Evolutionary conservation across 176 grass and related monocot genomes (phyloP).

Genomic region (Eragrostis nindensis): DNA sequence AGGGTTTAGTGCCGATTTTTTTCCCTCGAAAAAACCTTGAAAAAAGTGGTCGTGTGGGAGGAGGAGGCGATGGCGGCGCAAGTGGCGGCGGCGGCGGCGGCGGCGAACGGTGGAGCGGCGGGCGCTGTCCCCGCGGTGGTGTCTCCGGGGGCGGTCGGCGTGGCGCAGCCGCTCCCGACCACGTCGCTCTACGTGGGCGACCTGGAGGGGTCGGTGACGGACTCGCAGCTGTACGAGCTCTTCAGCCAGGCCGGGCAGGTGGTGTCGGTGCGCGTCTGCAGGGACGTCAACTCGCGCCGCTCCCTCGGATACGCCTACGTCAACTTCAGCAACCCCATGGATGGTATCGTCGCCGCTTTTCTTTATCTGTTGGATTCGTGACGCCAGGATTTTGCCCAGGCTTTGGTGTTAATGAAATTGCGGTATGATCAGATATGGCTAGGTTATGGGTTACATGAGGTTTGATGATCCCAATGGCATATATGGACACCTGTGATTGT

Average conservation of each 20-base stretch:
- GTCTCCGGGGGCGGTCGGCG: constrained; percentile 17
- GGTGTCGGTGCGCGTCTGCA: constrained; percentile 90
- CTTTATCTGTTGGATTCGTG: neutral
- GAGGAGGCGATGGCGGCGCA: constrained; percentile 52
- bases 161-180: constrained; percentile 49
- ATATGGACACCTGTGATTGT: neutral
- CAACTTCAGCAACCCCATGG: constrained; percentile 76
- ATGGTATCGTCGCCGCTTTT: constrained; percentile 53
- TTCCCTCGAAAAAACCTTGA: neutral
- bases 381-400: neutral
- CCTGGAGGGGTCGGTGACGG: constrained; percentile 68
- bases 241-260: constrained; percentile 79
- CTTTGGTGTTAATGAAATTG: constrained; percentile 20
- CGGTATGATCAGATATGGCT: neutral
- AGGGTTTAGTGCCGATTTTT: constrained; percentile 52
- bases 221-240: constrained; percentile 81
- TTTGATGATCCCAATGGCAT: constrained; percentile 4
- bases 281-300: constrained; percentile 66
- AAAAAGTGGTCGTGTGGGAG: constrained; percentile 20
- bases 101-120: constrained; percentile 42
- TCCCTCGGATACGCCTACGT: constrained; percentile 97
- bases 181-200: constrained; percentile 94
- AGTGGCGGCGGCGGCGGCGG: constrained; percentile 33
- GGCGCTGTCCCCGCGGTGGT: constrained; percentile 33
- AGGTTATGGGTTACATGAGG: neutral